A percentile compares a stretch with the other conserved stretches of the same genome.
These are phyloP conservation scores for Colletotrichum sp. DNA, from an alignment of 2,329 filamentous ascomycete genomes.

Conservation along the genomic window DNA sequence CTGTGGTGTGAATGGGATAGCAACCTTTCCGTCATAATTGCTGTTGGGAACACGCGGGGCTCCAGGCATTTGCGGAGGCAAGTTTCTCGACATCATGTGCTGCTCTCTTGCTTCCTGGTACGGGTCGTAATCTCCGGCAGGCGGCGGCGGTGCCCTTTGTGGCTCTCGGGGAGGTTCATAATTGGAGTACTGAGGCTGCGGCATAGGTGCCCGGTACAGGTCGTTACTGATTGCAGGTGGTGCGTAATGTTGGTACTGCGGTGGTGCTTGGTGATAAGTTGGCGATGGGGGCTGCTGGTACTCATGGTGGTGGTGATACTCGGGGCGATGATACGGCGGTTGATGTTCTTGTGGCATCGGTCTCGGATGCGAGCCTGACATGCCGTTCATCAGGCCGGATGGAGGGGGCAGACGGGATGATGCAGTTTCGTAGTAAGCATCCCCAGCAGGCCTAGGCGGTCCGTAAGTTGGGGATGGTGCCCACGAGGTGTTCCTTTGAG, in stretches of 20 bases:
- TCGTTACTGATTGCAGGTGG: conserved; percentile 1
- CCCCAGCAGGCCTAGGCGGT: conserved; percentile 27
- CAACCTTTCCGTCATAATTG: conserved; percentile 18
- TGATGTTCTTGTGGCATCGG: background rate
- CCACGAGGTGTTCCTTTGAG: conserved; percentile 36
- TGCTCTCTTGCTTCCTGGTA: conserved; percentile 8
- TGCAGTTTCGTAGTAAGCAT: conserved; percentile 27
- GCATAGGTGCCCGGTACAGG: conserved; percentile 3
- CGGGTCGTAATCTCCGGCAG: background rate
- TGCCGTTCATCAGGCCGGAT: conserved; percentile 25
- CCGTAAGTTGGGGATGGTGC: conserved; percentile 27
- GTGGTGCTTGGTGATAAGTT: conserved; percentile 23
- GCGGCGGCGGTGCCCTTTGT: background rate
- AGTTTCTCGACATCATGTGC: conserved; percentile 7
- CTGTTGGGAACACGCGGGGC: conserved; percentile 13
- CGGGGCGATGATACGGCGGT: conserved; percentile 15
- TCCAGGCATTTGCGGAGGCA: background rate
- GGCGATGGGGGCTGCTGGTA: conserved; percentile 26
- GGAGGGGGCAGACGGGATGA: conserved; percentile 29
- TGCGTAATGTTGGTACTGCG: conserved; percentile 20
- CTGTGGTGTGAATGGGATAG: conserved; percentile 18
- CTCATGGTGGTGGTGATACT: conserved; percentile 24
- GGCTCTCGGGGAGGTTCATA: background rate
- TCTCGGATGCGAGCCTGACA: conserved; percentile 17
- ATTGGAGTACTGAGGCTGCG: background rate